Evolutionary conservation across 1,139 yeast species (phyloP), one percentile per base, ranked within the genome.

Genomic region (Geotrichum siamense): DNA sequence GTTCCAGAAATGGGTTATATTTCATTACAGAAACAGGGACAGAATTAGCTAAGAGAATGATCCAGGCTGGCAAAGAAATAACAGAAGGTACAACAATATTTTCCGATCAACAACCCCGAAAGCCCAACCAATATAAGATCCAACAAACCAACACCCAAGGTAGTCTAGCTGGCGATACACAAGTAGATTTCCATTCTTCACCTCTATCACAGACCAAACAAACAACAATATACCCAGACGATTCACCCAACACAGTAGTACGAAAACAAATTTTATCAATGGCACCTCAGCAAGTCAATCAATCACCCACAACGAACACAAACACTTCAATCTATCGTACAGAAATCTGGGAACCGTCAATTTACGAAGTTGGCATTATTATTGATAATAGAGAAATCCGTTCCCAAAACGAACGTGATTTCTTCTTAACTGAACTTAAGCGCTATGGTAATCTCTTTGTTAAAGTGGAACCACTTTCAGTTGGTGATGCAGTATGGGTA

Each of bases 401-500:
- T 15, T 52, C 55, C 21, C 27, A 42, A 17, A 48, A 50, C 23
- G 59, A 63, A 41, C 54, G 66, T 4, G 53, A 53, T 22, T 65
- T 57, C 40, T 62, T 65, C 26, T 49, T 62, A 68, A 70, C 68
- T 3, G 75, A 80, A 33, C 65, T 91, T n/a, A 58, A 56, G 1
- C 57, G 67, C 12, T 61, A 71, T 21, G 48, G 41, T 2, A 79
- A 78, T 0, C 67, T 83, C 1, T 62, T 65, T 3, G 70, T 77
- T 42, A 81, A 76, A 19, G 75, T 74, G 0, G 63, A 76, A 40
- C 69, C 82, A 1, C 67, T 93, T 31, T 68, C 94, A 0, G 76
- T 89, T 1, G 97, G 98, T 1, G 99, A 93, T 67, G 79, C 82
- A 1, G 55, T 83, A 8, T 93, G 98, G 98, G 71, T 87, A 2